These are phyloP conservation scores for Jimgerdemannia lactiflua DNA, from an alignment of 192 early-diverging fungal species.

Conservation along the genomic window DNA sequence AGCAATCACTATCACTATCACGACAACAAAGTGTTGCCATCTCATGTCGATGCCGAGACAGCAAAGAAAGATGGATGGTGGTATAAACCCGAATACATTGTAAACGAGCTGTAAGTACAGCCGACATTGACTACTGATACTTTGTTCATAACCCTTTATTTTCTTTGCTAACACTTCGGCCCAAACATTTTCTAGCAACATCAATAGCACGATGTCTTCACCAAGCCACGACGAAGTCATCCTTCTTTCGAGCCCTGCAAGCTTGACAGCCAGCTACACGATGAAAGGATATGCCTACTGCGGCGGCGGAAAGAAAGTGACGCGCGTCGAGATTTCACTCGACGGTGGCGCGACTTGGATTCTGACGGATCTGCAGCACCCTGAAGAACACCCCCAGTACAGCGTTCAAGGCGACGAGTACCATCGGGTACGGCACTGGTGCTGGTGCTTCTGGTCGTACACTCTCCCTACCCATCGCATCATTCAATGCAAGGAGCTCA, in stretches of 20 bases:
- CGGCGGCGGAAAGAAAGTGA: slow-evolving; percentile 71
- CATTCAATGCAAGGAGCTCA: slow-evolving; percentile 44
- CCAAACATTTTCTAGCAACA: slow-evolving; percentile 31
- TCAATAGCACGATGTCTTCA: slow-evolving; percentile 54
- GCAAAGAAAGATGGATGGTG: slow-evolving; percentile 49
- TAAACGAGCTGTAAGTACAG: slow-evolving; percentile 73
- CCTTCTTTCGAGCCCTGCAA: neutral
- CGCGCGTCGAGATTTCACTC: slow-evolving; percentile 77
- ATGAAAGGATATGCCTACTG: slow-evolving; percentile 80
- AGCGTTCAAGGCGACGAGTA: slow-evolving; percentile 20
- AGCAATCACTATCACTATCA: slow-evolving; percentile 70
- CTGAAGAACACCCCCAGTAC: slow-evolving; percentile 12
- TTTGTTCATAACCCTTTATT: too few species aligned
- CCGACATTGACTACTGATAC: too few species aligned
- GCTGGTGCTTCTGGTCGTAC: slow-evolving; percentile 61
- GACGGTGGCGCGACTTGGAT: slow-evolving; percentile 83
- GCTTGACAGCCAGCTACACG: slow-evolving; percentile 11
- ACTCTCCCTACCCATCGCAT: slow-evolving; percentile 31
- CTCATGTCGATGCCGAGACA: slow-evolving; percentile 50
- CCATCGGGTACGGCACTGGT: slow-evolving; percentile 47
- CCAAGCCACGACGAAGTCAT: slow-evolving; percentile 55
- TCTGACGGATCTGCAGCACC: slow-evolving; percentile 54
- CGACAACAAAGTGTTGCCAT: slow-evolving; percentile 87
- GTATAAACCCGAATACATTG: slow-evolving; percentile 63
- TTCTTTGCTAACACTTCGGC: too few species aligned